Evolutionary conservation across 352 stramenopile species (phyloP).

Genomic region (Globisporangium nunn): DNA sequence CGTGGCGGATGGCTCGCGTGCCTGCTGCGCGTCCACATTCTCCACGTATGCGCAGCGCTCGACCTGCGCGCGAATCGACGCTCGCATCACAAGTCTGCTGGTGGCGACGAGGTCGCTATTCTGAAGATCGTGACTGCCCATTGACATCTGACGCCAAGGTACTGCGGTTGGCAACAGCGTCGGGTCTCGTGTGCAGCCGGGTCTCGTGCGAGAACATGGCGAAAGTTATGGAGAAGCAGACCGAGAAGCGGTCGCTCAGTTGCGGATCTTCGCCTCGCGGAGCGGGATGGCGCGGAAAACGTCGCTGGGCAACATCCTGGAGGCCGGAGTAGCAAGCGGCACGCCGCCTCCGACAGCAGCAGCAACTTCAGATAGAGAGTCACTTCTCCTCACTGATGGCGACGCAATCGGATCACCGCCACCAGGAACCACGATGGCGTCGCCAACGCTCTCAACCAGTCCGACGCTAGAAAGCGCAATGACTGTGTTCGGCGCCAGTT

Average conservation of each 20-base stretch:
- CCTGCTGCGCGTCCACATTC: conserved; percentile 16
- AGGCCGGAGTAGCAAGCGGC: not conserved
- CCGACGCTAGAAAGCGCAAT: not conserved
- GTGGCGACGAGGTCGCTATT: not conserved
- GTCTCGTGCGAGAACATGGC: not conserved
- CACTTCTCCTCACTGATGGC: not conserved
- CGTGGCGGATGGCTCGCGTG: conserved; percentile 2
- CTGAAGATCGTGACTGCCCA: not conserved
- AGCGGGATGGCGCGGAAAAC: conserved; percentile 21
- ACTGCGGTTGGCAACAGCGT: not conserved
- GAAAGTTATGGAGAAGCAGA: not conserved
- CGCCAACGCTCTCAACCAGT: not conserved
- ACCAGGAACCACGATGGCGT: not conserved
- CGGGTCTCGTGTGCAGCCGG: not conserved
- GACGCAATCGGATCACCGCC: not conserved
- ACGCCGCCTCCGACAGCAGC: not conserved
- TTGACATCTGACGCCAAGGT: not conserved
- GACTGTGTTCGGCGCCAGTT: too few relatives aligned
- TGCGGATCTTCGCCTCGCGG: conserved; percentile 7
- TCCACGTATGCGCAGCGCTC: conserved; percentile 41
- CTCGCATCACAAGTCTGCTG: not conserved
- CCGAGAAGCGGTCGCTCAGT: not conserved
- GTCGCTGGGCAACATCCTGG: conserved; percentile 32
- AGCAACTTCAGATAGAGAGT: not conserved
- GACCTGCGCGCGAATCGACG: conserved; percentile 27